Base-by-base conservation (phyloP, 495 filamentous ascomycete genomes). In the Hamigera avellanea region DNA sequence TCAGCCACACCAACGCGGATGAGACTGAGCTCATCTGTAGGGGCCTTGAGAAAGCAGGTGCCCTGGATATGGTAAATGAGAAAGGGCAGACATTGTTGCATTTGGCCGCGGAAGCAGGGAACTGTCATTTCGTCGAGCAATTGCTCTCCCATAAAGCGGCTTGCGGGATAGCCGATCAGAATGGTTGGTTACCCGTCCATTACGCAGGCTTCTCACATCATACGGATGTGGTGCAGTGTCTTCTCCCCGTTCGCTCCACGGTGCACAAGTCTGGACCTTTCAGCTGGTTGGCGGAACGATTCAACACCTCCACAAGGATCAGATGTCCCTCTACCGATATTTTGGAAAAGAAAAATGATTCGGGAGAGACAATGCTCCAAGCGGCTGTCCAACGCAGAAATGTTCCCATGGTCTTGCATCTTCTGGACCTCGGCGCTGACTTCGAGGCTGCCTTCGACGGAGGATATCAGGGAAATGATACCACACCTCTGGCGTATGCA, bases 81-180 rank as follows among this genome's bases (percentile, higher is more conserved):
- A 10, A 28, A 10, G 40, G 40, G 2, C 18, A 19, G 7, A 43
- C 40, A 0, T n/a, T 43, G 2, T 14, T 43, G 14, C 40, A 43
- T 29, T 34, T 43, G 2, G 35, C 40, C 13, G 35, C 40, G 4
- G 34, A 43, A 14, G 7, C 9, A 0, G 34, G 30, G 1, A 43
- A 43, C 14, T 2, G 9, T 14, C 19, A 13, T 1, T 34, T 43
- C 4, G 13, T 43, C 1, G 18, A 12, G 2, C 18, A 13, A 0
- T 8, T 43, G 28, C 2, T 43, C 2, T 10, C 6, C 3, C 19
- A 17, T 19, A 29, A 19, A 13, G 40, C 40, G 7, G 12, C 3
- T 10, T 14, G 7, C 12, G 25, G 12, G 7, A 26, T 26, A 7
- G 12, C 25, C 12, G 25, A 26, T 26, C 7, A 26, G 25, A 12